Conservation (phyloP, 2,329 filamentous ascomycete species). For the Zymoseptoria passerinii region DNA sequence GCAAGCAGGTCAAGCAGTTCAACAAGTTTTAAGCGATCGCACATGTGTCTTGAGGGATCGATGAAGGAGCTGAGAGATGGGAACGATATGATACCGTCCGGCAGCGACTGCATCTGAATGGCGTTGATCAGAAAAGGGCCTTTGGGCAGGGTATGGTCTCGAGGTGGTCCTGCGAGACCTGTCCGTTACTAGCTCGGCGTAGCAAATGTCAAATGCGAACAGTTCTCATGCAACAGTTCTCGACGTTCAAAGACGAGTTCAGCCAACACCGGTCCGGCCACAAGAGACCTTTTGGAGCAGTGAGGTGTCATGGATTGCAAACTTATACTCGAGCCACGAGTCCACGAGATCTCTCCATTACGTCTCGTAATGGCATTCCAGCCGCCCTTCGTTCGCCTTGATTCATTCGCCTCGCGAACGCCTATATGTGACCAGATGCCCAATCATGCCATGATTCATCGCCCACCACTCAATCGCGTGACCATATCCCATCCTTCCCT, state of each 20-base stretch:
- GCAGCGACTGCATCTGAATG: constrained; percentile 18
- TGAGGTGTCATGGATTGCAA: not conserved
- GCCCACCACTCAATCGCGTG: not conserved
- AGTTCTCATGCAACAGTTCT: constrained; percentile 16
- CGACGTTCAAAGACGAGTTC: not conserved
- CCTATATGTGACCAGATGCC: not conserved
- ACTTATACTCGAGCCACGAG: not conserved
- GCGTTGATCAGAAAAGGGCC: constrained; percentile 17
- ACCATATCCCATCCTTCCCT: not conserved
- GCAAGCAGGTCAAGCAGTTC: constrained; percentile 97
- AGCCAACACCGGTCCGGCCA: not conserved
- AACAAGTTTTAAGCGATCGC: constrained; percentile 73
- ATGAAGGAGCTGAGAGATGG: constrained; percentile 6
- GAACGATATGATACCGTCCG: constrained; percentile 6
- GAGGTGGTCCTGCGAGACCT: constrained; percentile 4
- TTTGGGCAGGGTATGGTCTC: constrained; percentile 7
- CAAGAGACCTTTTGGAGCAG: not conserved
- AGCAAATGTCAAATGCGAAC: constrained; percentile 21
- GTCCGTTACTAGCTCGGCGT: constrained; percentile 17
- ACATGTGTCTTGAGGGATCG: constrained; percentile 14
- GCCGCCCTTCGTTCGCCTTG: not conserved
- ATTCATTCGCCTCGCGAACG: not conserved
- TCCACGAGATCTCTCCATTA: not conserved
- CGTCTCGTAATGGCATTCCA: too few species aligned
- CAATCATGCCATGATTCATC: not conserved